Percentiles rank a stretch among this genome's conserved stretches.
These are phyloP conservation scores for Vigna radiata DNA, from an alignment of 306 rosid species.

Conservation along the genomic window DNA sequence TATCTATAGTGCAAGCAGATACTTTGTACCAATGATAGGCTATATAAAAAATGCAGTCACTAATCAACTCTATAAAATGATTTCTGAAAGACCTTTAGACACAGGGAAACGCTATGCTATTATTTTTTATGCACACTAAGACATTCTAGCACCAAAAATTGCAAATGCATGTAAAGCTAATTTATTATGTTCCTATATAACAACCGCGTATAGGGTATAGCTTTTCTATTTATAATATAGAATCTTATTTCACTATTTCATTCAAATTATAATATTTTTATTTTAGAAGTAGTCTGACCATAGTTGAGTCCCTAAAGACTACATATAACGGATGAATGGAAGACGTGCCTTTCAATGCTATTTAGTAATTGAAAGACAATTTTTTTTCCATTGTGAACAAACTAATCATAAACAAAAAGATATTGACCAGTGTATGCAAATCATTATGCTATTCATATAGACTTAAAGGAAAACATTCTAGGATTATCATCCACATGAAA, in stretches of 20 bases:
- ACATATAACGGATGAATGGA: slow-evolving; percentile 7
- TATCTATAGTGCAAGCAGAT: too few species aligned
- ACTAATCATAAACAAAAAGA: slow-evolving; percentile 2
- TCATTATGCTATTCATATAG: not conserved
- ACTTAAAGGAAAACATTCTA: not conserved
- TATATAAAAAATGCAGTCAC: not conserved
- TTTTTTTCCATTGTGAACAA: slow-evolving; percentile 6
- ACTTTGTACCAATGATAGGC: too few species aligned
- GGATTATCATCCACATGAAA: slow-evolving; percentile 16
- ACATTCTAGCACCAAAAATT: slow-evolving; percentile 9
- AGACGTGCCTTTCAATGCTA: not conserved
- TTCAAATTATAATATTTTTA: slow-evolving; percentile 7
- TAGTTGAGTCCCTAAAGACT: slow-evolving; percentile 1
- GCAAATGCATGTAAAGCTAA: slow-evolving; percentile 24
- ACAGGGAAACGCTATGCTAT: not conserved
- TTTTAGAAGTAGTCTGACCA: not conserved
- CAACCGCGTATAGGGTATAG: not conserved
- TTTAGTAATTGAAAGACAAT: not conserved
- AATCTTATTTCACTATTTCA: not conserved
- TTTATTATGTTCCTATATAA: not conserved
- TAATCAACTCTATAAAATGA: not conserved
- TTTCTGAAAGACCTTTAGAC: not conserved
- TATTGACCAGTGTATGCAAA: not conserved
- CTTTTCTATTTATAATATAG: not conserved
- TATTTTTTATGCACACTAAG: not conserved